A percentile compares a stretch with the other conserved stretches of the same genome.
Evolutionary conservation across 2,329 filamentous ascomycete genomes (phyloP).

Genomic region (Cryphonectria radicalis): DNA sequence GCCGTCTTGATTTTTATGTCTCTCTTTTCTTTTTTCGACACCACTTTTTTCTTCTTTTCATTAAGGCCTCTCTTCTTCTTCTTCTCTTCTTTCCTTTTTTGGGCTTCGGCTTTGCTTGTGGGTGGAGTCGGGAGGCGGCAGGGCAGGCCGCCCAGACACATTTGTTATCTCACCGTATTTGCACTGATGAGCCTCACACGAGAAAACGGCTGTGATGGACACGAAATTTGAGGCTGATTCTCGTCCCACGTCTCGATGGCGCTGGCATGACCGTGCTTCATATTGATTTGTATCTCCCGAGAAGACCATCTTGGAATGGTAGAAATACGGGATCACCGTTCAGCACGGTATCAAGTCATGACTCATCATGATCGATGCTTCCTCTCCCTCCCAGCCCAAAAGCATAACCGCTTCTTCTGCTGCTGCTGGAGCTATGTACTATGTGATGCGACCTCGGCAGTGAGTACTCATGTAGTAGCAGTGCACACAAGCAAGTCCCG

Average conservation of each 20-base stretch:
- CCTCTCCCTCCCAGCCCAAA: not conserved
- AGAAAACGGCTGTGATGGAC: not conserved
- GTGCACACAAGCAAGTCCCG: constrained; percentile 3
- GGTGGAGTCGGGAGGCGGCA: not conserved
- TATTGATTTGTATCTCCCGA: not conserved
- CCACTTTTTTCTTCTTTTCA: not conserved
- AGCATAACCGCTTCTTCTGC: not conserved
- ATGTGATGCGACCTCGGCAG: not conserved
- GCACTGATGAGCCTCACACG: not conserved
- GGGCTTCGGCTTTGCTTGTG: not conserved
- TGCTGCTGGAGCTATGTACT: not conserved
- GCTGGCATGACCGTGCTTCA: constrained; percentile 2
- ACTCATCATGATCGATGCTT: not conserved
- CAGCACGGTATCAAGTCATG: not conserved
- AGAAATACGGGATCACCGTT: not conserved
- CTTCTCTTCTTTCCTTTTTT: not conserved
- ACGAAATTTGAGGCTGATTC: not conserved
- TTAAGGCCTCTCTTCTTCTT: not conserved
- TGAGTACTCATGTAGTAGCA: not conserved
- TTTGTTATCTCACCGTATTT: not conserved
- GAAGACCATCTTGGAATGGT: not conserved
- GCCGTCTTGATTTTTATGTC: not conserved
- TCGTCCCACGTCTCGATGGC: not conserved
- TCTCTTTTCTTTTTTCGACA: not conserved
- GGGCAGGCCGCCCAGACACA: not conserved